Base-by-base conservation (phyloP, 1,284 basidiomycete species). In the Fereydounia khargensis region DNA sequence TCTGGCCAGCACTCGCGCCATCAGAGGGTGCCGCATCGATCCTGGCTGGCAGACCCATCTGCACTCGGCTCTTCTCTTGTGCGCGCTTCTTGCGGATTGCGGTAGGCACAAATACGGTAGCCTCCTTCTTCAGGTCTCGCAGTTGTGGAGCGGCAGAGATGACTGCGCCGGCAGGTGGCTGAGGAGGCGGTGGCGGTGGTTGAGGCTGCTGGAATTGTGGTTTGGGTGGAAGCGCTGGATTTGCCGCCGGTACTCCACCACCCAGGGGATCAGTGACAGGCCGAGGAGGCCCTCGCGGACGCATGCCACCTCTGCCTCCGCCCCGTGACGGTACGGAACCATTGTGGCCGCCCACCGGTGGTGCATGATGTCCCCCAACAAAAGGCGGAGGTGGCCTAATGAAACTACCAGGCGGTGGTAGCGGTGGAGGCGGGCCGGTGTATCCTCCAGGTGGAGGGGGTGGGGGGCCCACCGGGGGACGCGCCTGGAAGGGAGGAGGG, bases 41-140 rank as follows among this genome's bases (percentile, higher is more conserved):
- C 7, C 54, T 40, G 17, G 47, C 50, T 7, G 62, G 61, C 17
- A 71, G 48, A 2, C 69, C 69, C 3, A 53, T 56, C 18, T 62
- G 47, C 23, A 43, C 47, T 18, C 64, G 39, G 10, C 57, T 47
- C 37, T 64, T 61, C 32, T 62, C 46, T 22, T 62, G 55, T 32
- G 58, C 53, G 20, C 51, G 44, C 31, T 65, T 68, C 37, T 63
- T 68, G 13, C 69, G 58, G 21, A 73, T 47, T 3, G 66, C 54
- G 4, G 69, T 42, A 4, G 74, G 74, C 1, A 75, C 63, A 32
- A 76, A 76, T 3, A 59, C 47, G 5, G 71, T 70, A 1, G 68
- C 51, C 30, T 74, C 71, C 19, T 64, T 66, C 42, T 66, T 68
- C 17, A 74, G 45, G 42, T 74, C 64, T 17, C 73, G 73, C 31